Percentiles rank a stretch among this genome's conserved stretches.
Conservation (phyloP, 2,329 filamentous ascomycete genomes). For the Botrytis tulipae region DNA sequence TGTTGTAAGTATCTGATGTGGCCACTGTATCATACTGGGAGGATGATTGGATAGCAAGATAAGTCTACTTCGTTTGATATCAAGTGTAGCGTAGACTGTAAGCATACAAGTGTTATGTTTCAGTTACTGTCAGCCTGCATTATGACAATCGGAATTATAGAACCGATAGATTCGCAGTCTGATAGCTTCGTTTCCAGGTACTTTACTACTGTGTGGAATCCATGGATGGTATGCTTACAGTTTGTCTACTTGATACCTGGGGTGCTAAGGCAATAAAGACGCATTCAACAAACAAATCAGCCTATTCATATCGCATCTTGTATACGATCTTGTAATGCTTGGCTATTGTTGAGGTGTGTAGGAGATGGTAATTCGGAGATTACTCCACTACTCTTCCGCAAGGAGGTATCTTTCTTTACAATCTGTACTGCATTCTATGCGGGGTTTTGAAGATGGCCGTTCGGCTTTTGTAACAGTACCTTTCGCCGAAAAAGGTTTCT, state of each 20-base stretch:
- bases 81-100: neutral
- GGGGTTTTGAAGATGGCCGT: neutral
- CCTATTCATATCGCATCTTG: neutral
- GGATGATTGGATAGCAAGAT: neutral
- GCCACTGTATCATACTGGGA: neutral
- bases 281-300: neutral
- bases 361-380: neutral
- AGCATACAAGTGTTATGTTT: slow-evolving; percentile 3
- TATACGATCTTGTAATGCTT: neutral
- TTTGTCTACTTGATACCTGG: neutral
- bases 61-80: neutral
- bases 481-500: neutral
- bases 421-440: neutral
- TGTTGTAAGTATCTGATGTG: neutral
- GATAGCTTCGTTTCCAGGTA: neutral
- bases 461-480: neutral
- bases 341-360: neutral
- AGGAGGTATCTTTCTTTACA: neutral
- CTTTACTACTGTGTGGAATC: neutral
- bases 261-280: neutral
- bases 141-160: too few relatives aligned
- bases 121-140: slow-evolving; percentile 4
- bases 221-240: neutral
- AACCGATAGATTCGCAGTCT: neutral
- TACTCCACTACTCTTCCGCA: neutral